Evolutionary conservation across 139 green algal species (phyloP), one percentile per base, ranked within the genome.

Genomic region (Desmodesmus armatus): DNA sequence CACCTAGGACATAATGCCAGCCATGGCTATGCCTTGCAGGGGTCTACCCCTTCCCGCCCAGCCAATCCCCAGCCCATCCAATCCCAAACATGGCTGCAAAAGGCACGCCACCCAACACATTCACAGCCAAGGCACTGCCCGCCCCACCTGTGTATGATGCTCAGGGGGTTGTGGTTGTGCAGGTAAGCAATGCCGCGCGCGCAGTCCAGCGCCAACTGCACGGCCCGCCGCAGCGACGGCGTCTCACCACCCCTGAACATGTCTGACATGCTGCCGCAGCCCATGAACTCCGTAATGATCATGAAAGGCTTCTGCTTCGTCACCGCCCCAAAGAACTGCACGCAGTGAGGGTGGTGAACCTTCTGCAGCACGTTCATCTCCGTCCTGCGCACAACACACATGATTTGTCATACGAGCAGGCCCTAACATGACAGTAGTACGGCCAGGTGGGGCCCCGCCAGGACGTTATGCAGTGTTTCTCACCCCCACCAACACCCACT

Each of bases 341-440:
- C 91, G 44, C 82, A 90, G 83, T 94, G 88, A 15, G 88, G 91
- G 90, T 99, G 96, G 83, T 95, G 94, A 53, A 98, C 88, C 84
- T 94, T 96, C 72, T 95, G 92, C 89, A 99, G 91, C 82, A 98
- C 95, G 80, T 95, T 95, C 55, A 99, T 94, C 91, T 99, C 96
- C 19, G 92, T 93, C 58, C 84, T 84, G 75, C 33, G 19, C 25
- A 65, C 33, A 41, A 37, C 11, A 47, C 43, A 53, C 67, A 76
- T 21, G 13, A 7, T 21, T 21, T 21, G 9, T 21, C 47, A 55
- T 21, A 55, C 47, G 13, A 55, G 13, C 47, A 55, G 9, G 9
- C 47, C 13, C 7, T 55, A 55, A 55, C 9, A 55, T 13, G 13
- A n/a, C n/a, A n/a, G n/a, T n/a, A n/a, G n/a, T n/a, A n/a, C n/a